These are phyloP conservation scores for Asterella californica DNA, from an alignment of 225 moss, liverwort and hornwort genomes.

Conservation along the genomic window DNA sequence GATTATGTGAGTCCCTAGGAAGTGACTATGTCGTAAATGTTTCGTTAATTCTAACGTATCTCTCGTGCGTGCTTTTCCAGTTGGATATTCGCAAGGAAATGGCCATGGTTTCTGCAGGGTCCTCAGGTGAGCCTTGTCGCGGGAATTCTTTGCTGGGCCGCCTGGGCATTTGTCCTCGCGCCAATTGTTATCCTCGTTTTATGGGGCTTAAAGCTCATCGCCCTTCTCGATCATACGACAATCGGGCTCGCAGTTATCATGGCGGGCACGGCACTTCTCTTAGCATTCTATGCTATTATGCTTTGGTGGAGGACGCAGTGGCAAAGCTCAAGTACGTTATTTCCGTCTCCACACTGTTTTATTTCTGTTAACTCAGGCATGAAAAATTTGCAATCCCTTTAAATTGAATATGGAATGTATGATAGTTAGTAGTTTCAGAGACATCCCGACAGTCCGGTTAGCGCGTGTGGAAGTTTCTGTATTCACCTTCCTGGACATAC, in stretches of 20 bases:
- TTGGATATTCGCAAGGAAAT: constrained; percentile 97
- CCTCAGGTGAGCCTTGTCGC: constrained; percentile 80
- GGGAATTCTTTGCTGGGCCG: constrained; percentile 66
- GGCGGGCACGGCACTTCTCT: constrained; percentile 92
- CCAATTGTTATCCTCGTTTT: constrained; percentile 79
- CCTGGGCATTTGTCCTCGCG: constrained; percentile 84
- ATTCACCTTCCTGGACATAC: no score
- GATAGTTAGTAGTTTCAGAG: no score
- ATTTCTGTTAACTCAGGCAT: no score
- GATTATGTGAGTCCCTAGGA: not conserved
- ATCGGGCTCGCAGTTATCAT: constrained; percentile 96
- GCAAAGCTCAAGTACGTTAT: constrained; percentile 95
- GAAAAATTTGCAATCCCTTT: no score
- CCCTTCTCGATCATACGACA: constrained; percentile 82
- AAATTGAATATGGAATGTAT: no score
- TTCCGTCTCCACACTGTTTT: not conserved
- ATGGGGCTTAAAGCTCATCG: constrained; percentile 80
- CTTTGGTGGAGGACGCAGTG: constrained; percentile 99
- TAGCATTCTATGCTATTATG: constrained; percentile 99
- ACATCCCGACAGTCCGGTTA: no score
- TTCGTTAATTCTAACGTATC: not conserved
- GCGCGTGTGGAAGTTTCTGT: no score
- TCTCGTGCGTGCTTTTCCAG: constrained; percentile 45
- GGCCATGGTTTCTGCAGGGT: constrained; percentile 90
- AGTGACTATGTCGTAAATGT: not conserved